These are phyloP conservation scores for Euptelea pleiosperma DNA, from an alignment of 164 flowering plant species.

Conservation along the genomic window DNA sequence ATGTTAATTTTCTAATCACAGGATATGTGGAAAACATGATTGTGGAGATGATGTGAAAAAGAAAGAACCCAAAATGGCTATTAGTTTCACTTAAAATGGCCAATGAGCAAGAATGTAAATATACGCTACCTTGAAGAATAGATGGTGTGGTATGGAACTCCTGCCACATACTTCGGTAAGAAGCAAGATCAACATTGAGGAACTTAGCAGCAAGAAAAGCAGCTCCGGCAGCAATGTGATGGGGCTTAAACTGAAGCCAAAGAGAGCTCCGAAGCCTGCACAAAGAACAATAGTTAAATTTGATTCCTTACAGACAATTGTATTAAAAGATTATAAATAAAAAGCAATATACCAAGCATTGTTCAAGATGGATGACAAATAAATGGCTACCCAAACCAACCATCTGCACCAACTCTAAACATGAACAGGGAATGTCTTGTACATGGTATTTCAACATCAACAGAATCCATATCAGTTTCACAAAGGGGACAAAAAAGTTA, in stretches of 20 bases:
- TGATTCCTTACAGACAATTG: background rate
- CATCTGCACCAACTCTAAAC: slow-evolving; percentile 25
- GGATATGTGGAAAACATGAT: too few species aligned
- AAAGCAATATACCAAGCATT: too few species aligned
- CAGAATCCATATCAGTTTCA: slow-evolving; percentile 22
- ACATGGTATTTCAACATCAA: slow-evolving; percentile 20
- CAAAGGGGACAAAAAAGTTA: slow-evolving; percentile 6
- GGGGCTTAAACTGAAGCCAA: slow-evolving; percentile 54
- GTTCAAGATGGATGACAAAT: slow-evolving; percentile 3
- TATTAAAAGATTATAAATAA: background rate
- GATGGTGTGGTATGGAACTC: slow-evolving; percentile 80
- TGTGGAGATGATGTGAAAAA: too few species aligned
- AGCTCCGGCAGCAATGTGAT: slow-evolving; percentile 63
- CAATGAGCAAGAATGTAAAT: too few species aligned
- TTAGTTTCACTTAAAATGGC: too few species aligned
- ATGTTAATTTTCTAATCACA: too few species aligned
- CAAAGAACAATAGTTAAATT: background rate
- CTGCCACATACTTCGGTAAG: slow-evolving; percentile 60
- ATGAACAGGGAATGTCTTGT: slow-evolving; percentile 17
- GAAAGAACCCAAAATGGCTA: too few species aligned
- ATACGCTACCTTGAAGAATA: slow-evolving; percentile 61
- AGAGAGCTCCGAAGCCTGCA: slow-evolving; percentile 51
- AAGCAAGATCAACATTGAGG: slow-evolving; percentile 65
- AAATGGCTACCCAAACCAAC: slow-evolving; percentile 26
- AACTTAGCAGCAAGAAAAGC: slow-evolving; percentile 80